phyloP scores from a whole-genome alignment of 208 protist species.

The Leishmania guyanensis region DNA sequence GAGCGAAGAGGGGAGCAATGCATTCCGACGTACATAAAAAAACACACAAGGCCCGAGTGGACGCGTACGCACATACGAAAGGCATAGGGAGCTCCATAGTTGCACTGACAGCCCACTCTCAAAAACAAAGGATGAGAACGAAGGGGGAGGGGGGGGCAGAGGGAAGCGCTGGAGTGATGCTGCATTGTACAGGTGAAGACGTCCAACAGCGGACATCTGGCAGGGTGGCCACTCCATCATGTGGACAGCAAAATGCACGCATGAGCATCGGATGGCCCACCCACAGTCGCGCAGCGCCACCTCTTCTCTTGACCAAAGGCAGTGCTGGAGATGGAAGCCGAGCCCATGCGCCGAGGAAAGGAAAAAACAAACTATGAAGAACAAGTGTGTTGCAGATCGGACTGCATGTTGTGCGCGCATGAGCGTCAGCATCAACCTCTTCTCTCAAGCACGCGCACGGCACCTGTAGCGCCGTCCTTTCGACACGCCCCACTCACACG shows the following conservation, averaged over 20 bases:
- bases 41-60: no score
- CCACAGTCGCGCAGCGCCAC: neutral
- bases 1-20: no score
- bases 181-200: neutral
- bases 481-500: neutral
- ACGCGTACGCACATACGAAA: neutral
- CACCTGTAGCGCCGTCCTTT: neutral
- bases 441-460: neutral
- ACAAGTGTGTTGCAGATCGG: neutral
- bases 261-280: neutral
- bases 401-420: neutral
- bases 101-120: neutral
- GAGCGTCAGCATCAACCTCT: neutral
- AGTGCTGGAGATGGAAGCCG: neutral
- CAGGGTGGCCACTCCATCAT: neutral
- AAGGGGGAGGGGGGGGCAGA: neutral
- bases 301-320: neutral
- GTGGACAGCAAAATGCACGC: neutral
- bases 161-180: neutral
- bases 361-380: no score
- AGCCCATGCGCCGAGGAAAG: neutral
- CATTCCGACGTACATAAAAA: no score
- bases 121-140: neutral
- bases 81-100: neutral
- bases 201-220: neutral